These are phyloP conservation scores for Pezicula rhizophila DNA, from an alignment of 2,329 filamentous ascomycete species.

Conservation along the genomic window DNA sequence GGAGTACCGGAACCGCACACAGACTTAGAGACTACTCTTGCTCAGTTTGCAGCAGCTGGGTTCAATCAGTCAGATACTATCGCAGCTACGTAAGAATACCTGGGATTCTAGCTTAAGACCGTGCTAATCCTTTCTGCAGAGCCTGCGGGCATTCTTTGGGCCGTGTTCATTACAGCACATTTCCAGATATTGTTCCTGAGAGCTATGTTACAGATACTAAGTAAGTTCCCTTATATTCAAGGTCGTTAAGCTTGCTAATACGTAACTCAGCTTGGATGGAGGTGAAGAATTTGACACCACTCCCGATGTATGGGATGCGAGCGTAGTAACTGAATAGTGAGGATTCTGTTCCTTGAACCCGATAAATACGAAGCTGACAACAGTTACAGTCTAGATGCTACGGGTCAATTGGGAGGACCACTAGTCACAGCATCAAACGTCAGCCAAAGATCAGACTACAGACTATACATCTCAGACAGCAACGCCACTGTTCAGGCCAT, in stretches of 20 bases:
- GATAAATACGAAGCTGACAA: conserved; percentile 6
- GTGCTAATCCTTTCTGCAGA: conserved; percentile 2
- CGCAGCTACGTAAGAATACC: conserved; percentile 30
- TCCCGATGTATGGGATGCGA: conserved; percentile 45
- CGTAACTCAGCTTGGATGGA: conserved; percentile 4
- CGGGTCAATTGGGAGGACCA: conserved; percentile 38
- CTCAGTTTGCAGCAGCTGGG: conserved; percentile 50
- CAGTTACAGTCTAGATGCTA: conserved; percentile 40
- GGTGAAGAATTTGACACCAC: conserved; percentile 36
- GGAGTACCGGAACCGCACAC: conserved; percentile 53
- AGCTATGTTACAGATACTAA: neutral
- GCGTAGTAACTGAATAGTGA: conserved; percentile 36
- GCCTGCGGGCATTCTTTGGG: conserved; percentile 17
- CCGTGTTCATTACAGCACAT: conserved; percentile 10
- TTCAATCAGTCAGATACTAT: conserved; percentile 52
- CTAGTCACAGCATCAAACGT: conserved; percentile 26
- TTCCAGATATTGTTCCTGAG: conserved; percentile 9
- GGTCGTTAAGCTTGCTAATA: neutral
- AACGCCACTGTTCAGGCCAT: conserved; percentile 10
- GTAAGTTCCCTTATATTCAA: neutral
- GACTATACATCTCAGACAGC: conserved; percentile 9
- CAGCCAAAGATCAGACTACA: conserved; percentile 9
- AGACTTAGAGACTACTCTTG: conserved; percentile 39
- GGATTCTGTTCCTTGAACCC: conserved; percentile 7
- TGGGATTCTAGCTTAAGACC: neutral